A percentile compares a stretch with the other conserved stretches of the same genome.
These are phyloP conservation scores for Sphagnum magellanicum DNA, from an alignment of 228 moss, liverwort and hornwort genomes.

Conservation along the genomic window DNA sequence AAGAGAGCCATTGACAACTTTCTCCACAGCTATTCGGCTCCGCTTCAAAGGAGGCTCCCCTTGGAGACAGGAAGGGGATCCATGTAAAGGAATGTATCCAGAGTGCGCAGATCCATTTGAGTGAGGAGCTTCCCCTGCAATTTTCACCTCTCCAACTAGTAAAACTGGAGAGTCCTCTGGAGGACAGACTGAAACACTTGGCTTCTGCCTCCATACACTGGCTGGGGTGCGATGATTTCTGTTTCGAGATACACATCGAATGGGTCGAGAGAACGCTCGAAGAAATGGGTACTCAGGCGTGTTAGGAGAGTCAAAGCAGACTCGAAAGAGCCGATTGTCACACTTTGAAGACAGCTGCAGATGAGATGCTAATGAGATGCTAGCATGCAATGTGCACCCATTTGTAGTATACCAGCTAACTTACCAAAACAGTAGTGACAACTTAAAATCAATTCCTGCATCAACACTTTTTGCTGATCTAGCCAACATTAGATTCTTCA, in stretches of 20 bases:
- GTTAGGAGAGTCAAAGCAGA: constrained; percentile 92
- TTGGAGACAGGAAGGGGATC: constrained; percentile 31
- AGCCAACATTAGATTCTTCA: no score
- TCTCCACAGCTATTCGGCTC: constrained; percentile 52
- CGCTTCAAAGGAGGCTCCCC: constrained; percentile 63
- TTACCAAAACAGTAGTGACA: no score
- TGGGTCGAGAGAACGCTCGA: constrained; percentile 87
- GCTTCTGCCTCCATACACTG: constrained; percentile 70
- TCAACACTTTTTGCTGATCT: no score
- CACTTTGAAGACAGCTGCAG: constrained; percentile 93
- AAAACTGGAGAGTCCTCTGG: constrained; percentile 48
- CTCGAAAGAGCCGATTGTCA: constrained; percentile 96
- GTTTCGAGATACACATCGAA: constrained; percentile 93
- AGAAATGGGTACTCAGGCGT: constrained; percentile 86
- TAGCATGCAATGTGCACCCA: background rate
- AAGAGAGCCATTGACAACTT: constrained; percentile 38
- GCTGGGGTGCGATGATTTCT: constrained; percentile 78
- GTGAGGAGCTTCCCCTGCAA: constrained; percentile 44
- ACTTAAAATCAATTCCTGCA: no score
- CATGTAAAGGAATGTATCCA: constrained; percentile 44
- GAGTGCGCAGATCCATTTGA: constrained; percentile 39
- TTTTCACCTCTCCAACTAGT: constrained; percentile 57
- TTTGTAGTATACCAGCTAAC: background rate
- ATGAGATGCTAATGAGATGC: background rate
- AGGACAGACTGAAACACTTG: constrained; percentile 41